A percentile compares a stretch with the other conserved stretches of the same genome.
phyloP scores from a whole-genome alignment of 345 rosid genomes.

The Boechera retrofracta region DNA sequence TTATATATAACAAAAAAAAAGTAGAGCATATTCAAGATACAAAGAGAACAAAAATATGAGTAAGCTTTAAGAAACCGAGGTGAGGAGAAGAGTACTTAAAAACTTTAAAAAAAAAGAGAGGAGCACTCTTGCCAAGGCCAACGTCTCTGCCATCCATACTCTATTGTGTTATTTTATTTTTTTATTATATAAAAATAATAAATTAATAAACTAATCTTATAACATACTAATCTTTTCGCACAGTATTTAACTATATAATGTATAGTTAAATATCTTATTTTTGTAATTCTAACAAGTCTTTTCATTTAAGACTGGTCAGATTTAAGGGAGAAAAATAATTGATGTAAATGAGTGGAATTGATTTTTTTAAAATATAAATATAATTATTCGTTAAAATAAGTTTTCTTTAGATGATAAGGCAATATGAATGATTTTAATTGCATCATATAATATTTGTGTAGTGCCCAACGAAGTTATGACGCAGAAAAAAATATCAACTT shows the following conservation, averaged over 20 bases:
- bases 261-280: too few relatives aligned
- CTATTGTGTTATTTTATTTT: conserved; percentile 8
- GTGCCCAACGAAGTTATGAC: too few relatives aligned
- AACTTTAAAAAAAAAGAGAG: neutral
- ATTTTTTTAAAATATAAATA: too few relatives aligned
- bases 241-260: neutral
- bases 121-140: conserved; percentile 43
- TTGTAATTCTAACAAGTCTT: too few relatives aligned
- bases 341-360: too few relatives aligned
- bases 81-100: conserved; percentile 11
- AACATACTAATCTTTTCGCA: neutral
- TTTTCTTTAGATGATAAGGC: too few relatives aligned
- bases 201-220: conserved; percentile 18
- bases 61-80: conserved; percentile 27
- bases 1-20: neutral
- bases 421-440: too few relatives aligned
- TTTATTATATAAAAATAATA: neutral
- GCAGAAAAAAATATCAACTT: too few relatives aligned
- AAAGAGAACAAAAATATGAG: neutral
- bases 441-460: too few relatives aligned
- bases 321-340: too few relatives aligned
- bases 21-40: neutral
- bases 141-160: conserved; percentile 38
- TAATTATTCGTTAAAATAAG: too few relatives aligned
- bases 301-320: too few relatives aligned